phyloP scores from a whole-genome alignment of 495 filamentous ascomycete species.

The Penicillium malachiteum region DNA sequence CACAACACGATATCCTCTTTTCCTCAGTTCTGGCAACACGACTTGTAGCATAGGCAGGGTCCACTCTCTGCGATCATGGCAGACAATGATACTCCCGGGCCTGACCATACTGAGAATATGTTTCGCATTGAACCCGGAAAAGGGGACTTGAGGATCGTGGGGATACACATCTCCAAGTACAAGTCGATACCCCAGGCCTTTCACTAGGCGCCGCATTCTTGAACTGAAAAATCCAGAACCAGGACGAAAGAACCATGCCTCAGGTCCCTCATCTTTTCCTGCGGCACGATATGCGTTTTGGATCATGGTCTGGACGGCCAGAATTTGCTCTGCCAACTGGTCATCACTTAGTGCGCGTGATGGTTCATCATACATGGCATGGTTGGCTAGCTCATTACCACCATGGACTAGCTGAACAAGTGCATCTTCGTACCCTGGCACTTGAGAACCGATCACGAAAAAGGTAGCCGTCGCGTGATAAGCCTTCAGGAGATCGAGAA shows the following conservation, averaged over 20 bases:
- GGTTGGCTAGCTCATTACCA: conserved; percentile 76
- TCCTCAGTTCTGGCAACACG: conserved; percentile 67
- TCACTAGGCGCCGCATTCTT: conserved; percentile 58
- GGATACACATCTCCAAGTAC: conserved; percentile 83
- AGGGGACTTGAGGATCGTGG: conserved; percentile 77
- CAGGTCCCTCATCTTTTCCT: conserved; percentile 26
- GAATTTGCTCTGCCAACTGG: conserved; percentile 39
- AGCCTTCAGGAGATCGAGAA: conserved; percentile 60
- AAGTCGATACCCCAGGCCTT: conserved; percentile 57
- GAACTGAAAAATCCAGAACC: conserved; percentile 77
- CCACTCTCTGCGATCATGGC: conserved; percentile 79
- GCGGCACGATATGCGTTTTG: conserved; percentile 50
- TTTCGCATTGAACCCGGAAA: conserved; percentile 65
- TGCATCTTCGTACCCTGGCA: conserved; percentile 56
- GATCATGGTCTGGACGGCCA: conserved; percentile 48
- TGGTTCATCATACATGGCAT: conserved; percentile 82
- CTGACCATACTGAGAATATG: conserved; percentile 77
- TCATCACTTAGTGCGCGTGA: conserved; percentile 45
- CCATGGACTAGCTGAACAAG: conserved; percentile 59
- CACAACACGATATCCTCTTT: conserved; percentile 65
- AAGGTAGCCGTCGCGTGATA: conserved; percentile 68
- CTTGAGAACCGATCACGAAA: conserved; percentile 77
- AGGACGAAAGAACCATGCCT: conserved; percentile 68
- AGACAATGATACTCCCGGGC: conserved; percentile 75
- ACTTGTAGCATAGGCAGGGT: conserved; percentile 70